Evolutionary conservation across 805 yeast genomes (phyloP).

Genomic region (Yarrowia bubula): DNA sequence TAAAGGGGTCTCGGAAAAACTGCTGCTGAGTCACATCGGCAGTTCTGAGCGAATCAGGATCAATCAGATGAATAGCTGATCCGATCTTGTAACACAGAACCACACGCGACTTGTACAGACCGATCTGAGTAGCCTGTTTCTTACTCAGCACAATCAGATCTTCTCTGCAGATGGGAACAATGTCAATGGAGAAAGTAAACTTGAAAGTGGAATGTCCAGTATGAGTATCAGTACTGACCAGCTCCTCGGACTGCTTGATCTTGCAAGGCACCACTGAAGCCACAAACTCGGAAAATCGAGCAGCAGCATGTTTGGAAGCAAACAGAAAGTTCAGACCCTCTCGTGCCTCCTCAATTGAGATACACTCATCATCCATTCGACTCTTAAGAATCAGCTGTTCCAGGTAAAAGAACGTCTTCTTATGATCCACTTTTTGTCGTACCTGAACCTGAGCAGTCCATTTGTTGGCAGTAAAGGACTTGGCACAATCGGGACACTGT

Average conservation of each 20-base stretch:
- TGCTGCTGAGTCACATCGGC: constrained; percentile 69
- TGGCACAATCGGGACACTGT: constrained; percentile 99
- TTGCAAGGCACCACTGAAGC: constrained; percentile 80
- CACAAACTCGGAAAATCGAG: constrained; percentile 89
- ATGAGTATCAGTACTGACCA: constrained; percentile 88
- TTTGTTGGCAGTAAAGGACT: constrained; percentile 91
- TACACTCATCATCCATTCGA: constrained; percentile 90
- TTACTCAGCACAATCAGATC: constrained; percentile 91
- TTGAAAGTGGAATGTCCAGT: constrained; percentile 85
- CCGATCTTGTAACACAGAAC: constrained; percentile 83
- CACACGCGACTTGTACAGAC: constrained; percentile 69
- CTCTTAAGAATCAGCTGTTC: constrained; percentile 93
- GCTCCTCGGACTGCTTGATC: constrained; percentile 81
- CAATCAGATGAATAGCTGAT: constrained; percentile 80
- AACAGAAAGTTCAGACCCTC: constrained; percentile 96
- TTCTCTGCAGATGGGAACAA: constrained; percentile 95
- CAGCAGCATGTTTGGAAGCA: constrained; percentile 84
- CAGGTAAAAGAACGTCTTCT: constrained; percentile 90
- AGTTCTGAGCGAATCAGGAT: constrained; percentile 74
- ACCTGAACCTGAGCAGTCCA: constrained; percentile 98
- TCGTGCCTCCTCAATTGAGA: constrained; percentile 85
- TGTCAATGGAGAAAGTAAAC: constrained; percentile 88
- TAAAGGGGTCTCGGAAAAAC: constrained; percentile 83
- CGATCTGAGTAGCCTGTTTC: constrained; percentile 76
- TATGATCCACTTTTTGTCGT: constrained; percentile 95